Conservation (phyloP, 257 asterid genomes). For the Linderniella brevidens region DNA sequence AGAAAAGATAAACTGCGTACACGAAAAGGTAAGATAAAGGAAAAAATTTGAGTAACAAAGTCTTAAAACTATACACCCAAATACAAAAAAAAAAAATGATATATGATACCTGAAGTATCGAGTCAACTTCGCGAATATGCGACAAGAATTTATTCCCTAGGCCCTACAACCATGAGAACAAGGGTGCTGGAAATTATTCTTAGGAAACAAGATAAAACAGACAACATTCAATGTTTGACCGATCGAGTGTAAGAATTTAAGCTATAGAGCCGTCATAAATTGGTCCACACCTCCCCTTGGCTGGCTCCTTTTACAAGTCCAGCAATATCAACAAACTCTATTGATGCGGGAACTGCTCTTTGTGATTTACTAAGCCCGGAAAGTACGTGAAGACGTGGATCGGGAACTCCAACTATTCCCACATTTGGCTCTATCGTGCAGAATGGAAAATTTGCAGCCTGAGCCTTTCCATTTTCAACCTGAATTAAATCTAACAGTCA, state of each 20-base stretch:
- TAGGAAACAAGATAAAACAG: not conserved
- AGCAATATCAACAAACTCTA: constrained; percentile 95
- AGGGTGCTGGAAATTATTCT: not conserved
- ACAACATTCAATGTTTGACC: not conserved
- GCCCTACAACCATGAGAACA: constrained; percentile 42
- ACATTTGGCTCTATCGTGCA: constrained; percentile 96
- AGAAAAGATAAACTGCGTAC: not conserved
- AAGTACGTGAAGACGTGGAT: constrained; percentile 71
- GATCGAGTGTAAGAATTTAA: not conserved
- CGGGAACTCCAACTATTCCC: constrained; percentile 93
- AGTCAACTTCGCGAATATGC: constrained; percentile 95
- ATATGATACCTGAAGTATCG: constrained; percentile 69
- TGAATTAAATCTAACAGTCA: constrained; percentile 19
- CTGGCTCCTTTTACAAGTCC: constrained; percentile 99
- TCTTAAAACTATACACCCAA: constrained; percentile 1
- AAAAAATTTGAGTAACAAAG: too few relatives aligned
- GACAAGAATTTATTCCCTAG: constrained; percentile 90
- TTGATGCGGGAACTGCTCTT: constrained; percentile 71
- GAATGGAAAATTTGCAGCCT: constrained; percentile 94
- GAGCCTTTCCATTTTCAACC: constrained; percentile 99
- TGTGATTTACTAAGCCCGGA: constrained; percentile 81
- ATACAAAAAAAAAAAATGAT: not conserved
- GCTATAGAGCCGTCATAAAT: constrained; percentile 7
- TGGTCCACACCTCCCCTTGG: constrained; percentile 77
- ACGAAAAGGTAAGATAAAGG: not conserved